phyloP scores from a whole-genome alignment of 176 grass and related monocot genomes.

The Saccharum spontaneum region DNA sequence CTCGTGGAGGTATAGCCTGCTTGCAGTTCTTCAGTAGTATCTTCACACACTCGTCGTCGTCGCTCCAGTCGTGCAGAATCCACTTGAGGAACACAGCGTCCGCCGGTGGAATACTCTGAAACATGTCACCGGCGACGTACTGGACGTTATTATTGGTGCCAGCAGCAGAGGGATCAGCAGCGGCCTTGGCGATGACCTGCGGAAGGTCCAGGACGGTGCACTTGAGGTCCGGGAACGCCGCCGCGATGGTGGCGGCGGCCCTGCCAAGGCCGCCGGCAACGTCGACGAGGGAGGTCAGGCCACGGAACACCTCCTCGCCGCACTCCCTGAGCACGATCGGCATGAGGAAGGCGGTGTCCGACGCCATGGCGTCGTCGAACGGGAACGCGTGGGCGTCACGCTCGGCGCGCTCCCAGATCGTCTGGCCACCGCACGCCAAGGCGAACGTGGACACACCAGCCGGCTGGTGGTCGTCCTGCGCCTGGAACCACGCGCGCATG shows the following conservation, averaged over 20 bases:
- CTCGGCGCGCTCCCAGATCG: slow-evolving; percentile 24
- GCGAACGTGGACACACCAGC: not conserved
- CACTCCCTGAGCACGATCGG: not conserved
- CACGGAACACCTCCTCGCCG: slow-evolving; percentile 23
- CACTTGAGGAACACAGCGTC: slow-evolving; percentile 4
- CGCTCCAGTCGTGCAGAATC: not conserved
- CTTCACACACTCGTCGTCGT: not conserved
- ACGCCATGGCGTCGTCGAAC: slow-evolving; percentile 39
- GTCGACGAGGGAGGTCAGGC: slow-evolving; percentile 43
- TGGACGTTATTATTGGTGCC: not conserved
- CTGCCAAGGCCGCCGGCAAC: slow-evolving; percentile 36
- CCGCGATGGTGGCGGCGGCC: not conserved
- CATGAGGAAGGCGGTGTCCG: slow-evolving; percentile 24
- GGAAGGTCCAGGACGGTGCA: slow-evolving; percentile 1
- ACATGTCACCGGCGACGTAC: not conserved
- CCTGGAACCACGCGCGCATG: not conserved
- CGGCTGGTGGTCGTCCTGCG: not conserved
- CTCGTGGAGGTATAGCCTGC: not conserved
- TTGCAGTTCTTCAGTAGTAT: not conserved
- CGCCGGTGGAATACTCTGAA: not conserved
- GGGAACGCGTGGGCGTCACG: not conserved
- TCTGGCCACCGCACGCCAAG: not conserved
- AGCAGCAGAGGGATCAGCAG: too few relatives aligned
- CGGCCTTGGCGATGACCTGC: not conserved
- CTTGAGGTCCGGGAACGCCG: not conserved